Base-by-base conservation (phyloP, 2,329 filamentous ascomycete genomes). In the Xylaria sp. region DNA sequence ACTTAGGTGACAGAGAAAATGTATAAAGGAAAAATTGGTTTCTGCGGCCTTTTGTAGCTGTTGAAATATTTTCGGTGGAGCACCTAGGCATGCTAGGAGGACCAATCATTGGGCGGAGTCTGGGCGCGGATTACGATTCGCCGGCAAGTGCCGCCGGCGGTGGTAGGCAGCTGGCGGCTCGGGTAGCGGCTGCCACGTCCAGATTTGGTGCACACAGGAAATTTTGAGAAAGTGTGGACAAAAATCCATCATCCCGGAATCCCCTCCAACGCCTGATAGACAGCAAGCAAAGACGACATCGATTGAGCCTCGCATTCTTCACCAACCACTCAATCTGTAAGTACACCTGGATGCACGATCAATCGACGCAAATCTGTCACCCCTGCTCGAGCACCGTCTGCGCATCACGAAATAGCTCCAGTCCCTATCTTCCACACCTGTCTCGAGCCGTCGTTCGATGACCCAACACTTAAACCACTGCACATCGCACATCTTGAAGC, bases 171-270 rank as follows among this genome's bases (percentile, higher is more conserved):
- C 67, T 71, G 64, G 31, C 67, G 52, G 52, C 60, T 69, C 66
- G 66, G 68, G 66, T 71, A 58, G 36, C 68, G 33, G 66, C 66
- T 67, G 63, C 54, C 23, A 18, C 49, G 46, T 23, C 64, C 57
- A 64, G 66, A 66, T 70, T 71, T 66, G 68, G 66, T 72, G 71
- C 71, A 72, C 71, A 72, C 71, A 72, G 61, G 71, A 72, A 71
- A 62, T 72, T 72, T 71, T 65, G 64, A 67, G 56, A 69, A 71
- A 71, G 71, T 68, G 68, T 49, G 69, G 69, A 72, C 71, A 72
- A 72, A 71, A 72, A 71, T 67, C 71, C 64, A 69, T 62, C 66
- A 67, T 71, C 57, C 58, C 52, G 68, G 69, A 71, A 69, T 72
- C 66, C 71, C 70, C 68, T 72, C 71, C 71, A 72, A 71, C 66